Base-by-base conservation (phyloP, 192 early-diverging fungal species). In the Thamnidium elegans region DNA sequence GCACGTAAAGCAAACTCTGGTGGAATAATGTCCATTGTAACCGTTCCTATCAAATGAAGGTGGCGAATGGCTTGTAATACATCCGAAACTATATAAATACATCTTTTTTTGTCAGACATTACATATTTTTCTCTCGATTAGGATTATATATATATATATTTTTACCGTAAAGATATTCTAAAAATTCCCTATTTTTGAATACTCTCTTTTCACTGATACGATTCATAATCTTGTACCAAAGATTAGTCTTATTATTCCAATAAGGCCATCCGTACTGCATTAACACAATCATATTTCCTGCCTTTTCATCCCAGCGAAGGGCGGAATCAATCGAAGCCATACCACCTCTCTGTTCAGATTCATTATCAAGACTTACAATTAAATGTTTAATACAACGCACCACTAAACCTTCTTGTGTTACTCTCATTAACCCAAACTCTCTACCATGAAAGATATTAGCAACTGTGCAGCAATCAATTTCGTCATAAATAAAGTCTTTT, bases 261-360 rank as follows among this genome's bases (percentile, higher is more conserved):
- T 73, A 73, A 6, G 66, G 66, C 71, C 71, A 73, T 30, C 71
- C 71, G 55, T 65, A 68, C 54, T 73, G 71, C 71, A 73, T 73
- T 32, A 73, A 19, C 9, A 73, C 71, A 39, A 73, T 59, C 59
- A 73, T 73, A 19, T 58, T 60, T 0, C 71, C 71, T 4, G 66
- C 62, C 15, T 68, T 73, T 53, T 68, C 66, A 34, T 73, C 71
- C 71, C 71, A 73, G 50, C 62, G 46, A 50, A 73, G 67, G 4
- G 71, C 71, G 14, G 71, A 60, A 46, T 73, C 71, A 59, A 73
- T 65, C 3, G 66, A 73, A 0, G 66, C 66, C 66, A 73, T 67
- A 14, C 71, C 66, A 30, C 65, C 56, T 23, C 58, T 58, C 31
- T 68, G 66, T 36, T 59, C 66, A 17, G 62, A 58, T 20, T 68